Evolutionary conservation across 73 alveolate species (phyloP).

Genomic region (Tetrahymena malaccensis): DNA sequence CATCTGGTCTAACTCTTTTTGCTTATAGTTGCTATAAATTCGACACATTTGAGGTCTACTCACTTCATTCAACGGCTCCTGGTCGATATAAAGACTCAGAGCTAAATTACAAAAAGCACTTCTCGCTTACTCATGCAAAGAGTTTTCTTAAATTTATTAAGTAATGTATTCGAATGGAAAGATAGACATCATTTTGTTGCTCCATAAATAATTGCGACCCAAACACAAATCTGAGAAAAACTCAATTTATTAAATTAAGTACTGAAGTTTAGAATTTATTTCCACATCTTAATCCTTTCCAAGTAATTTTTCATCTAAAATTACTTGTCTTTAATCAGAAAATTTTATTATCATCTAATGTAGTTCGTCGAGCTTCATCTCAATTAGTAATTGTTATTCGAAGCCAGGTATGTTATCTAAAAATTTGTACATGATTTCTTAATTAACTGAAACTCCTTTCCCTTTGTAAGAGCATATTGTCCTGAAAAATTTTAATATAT

Average conservation of each 20-base stretch:
- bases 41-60: conserved; percentile 29
- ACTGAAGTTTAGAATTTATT: background rate
- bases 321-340: background rate
- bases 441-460: conserved; percentile 32
- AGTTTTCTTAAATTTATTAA: background rate
- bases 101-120: conserved; percentile 35
- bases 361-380: background rate
- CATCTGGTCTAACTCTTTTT: background rate
- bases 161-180: conserved; percentile 4
- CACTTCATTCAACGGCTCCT: conserved; percentile 16
- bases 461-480: conserved; percentile 21
- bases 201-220: conserved; percentile 34
- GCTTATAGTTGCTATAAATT: background rate
- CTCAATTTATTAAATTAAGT: conserved; percentile 3
- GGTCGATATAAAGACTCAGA: conserved; percentile 28
- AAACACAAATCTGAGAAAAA: conserved; percentile 31
- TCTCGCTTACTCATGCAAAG: conserved; percentile 6
- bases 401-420: background rate
- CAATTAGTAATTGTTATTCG: background rate
- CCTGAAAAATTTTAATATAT: conserved; percentile 14
- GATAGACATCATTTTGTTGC: background rate
- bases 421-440: conserved; percentile 15
- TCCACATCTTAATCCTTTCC: background rate
- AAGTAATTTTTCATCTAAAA: background rate
- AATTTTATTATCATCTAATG: background rate